Conservation (phyloP, 139 green algal genomes). For the Bryopsis sp. region DNA sequence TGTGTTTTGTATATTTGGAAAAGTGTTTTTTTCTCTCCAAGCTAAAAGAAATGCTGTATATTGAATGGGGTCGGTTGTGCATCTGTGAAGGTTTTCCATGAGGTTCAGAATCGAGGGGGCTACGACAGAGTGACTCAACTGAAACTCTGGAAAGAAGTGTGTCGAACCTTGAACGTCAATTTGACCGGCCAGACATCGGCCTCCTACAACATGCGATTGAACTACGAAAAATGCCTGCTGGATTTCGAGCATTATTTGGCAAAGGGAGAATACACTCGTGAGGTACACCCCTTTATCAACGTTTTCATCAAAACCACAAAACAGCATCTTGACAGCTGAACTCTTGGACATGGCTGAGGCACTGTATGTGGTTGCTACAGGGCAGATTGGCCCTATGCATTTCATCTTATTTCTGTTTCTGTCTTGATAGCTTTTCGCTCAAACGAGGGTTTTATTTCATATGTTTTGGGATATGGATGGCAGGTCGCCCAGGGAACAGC, state of each 20-base stretch:
- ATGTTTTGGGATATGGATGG: too few relatives aligned
- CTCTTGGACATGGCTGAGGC: too few relatives aligned
- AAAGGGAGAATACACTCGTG: constrained; percentile 19
- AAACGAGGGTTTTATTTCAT: background rate
- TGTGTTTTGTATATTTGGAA: background rate
- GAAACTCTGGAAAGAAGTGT: constrained; percentile 68
- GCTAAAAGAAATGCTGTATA: too few relatives aligned
- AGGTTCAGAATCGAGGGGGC: constrained; percentile 54
- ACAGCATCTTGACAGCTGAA: background rate
- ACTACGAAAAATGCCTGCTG: constrained; percentile 69
- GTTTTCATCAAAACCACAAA: background rate
- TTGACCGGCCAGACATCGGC: constrained; percentile 49
- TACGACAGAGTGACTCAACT: constrained; percentile 52
- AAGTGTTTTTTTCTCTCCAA: too few relatives aligned
- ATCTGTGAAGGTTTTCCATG: constrained; percentile 59
- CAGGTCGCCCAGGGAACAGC: too few relatives aligned
- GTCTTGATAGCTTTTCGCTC: background rate
- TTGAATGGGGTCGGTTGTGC: too few relatives aligned
- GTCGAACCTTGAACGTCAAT: constrained; percentile 46
- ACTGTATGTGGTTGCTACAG: too few relatives aligned
- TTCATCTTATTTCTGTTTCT: background rate
- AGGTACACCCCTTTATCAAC: background rate
- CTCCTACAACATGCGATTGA: constrained; percentile 58
- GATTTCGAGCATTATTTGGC: constrained; percentile 72
- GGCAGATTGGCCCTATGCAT: background rate